These are phyloP conservation scores for Phytopythium sindhum DNA, from an alignment of 352 stramenopile species.

Conservation along the genomic window DNA sequence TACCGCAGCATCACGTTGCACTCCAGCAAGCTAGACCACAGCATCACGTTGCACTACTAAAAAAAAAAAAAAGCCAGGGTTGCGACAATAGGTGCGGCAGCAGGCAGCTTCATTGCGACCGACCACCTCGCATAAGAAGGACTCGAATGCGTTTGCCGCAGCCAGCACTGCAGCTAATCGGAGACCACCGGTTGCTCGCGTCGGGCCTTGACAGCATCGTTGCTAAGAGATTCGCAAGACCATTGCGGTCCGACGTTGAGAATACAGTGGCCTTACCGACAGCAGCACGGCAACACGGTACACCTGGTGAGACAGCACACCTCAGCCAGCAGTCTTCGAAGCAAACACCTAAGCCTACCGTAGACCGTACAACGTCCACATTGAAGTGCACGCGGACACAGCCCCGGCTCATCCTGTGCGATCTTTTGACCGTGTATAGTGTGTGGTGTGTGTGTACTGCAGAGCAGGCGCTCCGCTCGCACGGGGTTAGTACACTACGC, in stretches of 20 bases:
- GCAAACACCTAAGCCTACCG: not conserved
- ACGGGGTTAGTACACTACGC: too few relatives aligned
- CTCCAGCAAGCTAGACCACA: conserved; percentile 1
- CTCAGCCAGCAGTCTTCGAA: not conserved
- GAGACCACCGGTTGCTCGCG: too few relatives aligned
- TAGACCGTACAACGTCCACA: not conserved
- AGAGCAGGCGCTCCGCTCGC: not conserved
- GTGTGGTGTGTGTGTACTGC: too few relatives aligned
- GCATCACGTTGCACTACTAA: conserved; percentile 1
- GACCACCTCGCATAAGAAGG: too few relatives aligned
- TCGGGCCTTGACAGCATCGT: not conserved
- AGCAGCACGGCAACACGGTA: not conserved
- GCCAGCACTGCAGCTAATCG: too few relatives aligned
- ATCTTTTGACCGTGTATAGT: not conserved
- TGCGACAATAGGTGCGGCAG: not conserved
- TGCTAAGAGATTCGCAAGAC: not conserved
- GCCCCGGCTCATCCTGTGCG: not conserved
- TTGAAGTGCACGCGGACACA: not conserved
- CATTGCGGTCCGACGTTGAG: conserved; percentile 1
- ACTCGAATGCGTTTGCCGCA: too few relatives aligned
- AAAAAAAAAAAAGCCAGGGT: not conserved
- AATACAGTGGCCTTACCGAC: not conserved
- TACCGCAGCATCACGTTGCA: conserved; percentile 8
- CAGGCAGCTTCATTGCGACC: not conserved
- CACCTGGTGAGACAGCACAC: not conserved